Evolutionary conservation across 805 yeast species (phyloP).

Genomic region (Yarrowia deformans): DNA sequence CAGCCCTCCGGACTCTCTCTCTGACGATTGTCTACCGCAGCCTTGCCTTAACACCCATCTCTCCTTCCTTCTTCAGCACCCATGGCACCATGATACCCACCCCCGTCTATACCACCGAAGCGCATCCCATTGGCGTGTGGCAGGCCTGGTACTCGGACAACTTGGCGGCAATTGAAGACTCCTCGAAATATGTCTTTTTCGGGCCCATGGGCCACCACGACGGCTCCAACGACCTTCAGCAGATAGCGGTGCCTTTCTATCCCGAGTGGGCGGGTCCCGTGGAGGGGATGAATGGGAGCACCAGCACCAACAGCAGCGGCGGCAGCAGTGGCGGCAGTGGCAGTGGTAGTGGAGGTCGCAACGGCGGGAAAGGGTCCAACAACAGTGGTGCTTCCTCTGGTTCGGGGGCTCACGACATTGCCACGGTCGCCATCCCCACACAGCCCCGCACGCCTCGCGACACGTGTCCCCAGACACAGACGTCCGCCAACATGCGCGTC

Average conservation of each 20-base stretch:
- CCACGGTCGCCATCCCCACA: constrained; percentile 19
- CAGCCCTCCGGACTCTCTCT: constrained; percentile 21
- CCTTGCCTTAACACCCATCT: constrained; percentile 19
- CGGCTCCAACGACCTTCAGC: constrained; percentile 30
- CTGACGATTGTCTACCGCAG: constrained; percentile 23
- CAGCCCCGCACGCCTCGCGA: constrained; percentile 32
- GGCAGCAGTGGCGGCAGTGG: background rate
- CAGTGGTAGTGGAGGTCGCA: too few species aligned
- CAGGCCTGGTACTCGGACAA: constrained; percentile 47
- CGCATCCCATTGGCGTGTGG: constrained; percentile 48
- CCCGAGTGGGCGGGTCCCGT: constrained; percentile 31
- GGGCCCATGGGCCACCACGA: constrained; percentile 1
- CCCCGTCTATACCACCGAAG: constrained; percentile 40
- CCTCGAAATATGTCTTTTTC: constrained; percentile 37
- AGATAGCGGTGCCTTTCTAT: constrained; percentile 21
- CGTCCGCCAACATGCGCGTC: constrained; percentile 40
- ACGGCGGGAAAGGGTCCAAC: background rate
- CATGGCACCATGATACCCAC: constrained; percentile 40
- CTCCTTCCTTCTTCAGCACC: constrained; percentile 33
- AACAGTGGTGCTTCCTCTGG: constrained; percentile 10
- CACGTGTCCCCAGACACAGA: constrained; percentile 26
- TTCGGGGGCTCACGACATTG: background rate
- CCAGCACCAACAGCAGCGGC: background rate
- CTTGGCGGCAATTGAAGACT: constrained; percentile 40
- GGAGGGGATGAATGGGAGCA: background rate